Evolutionary conservation across 768 basidiomycete genomes (phyloP), one percentile per base, ranked within the genome.

Genomic region (Hygrocybe punicea): DNA sequence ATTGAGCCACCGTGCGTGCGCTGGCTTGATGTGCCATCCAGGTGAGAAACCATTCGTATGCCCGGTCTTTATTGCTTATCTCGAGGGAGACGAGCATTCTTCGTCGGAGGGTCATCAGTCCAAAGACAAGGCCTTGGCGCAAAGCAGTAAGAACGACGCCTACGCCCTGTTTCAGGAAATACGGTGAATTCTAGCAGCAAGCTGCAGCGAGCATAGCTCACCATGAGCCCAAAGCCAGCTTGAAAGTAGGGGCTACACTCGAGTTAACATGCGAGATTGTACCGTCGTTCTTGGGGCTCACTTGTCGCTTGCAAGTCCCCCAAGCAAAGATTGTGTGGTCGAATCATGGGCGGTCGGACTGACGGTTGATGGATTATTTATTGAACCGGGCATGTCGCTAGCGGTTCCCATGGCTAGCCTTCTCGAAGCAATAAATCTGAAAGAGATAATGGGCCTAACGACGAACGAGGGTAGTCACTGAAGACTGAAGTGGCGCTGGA

Each of bases 191-290:
- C 34, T 56, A 40, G 9, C 48, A 55, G 42, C 40, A 34, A 34
- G 24, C 33, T 36, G 54, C 9, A 51, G 53, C 23, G 13, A 33
- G 25, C 51, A 45, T 40, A 51, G 29, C 65, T 62, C 47, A 95
- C 96, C 94, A 98, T 95, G 36, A 99, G 82, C 35, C 96, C 97
- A 65, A 98, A 98, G 24, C 97, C 96, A 48, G 96, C 97, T 69
- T 96, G 92, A 69, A 99, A 98, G 76, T 93, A 95, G 36, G 93
- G 96, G 69, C 97, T 99, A 65, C 67, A 64, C 74, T 81, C 81
- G 67, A 74, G 66, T 60, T 56, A 65, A 62, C 55, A 59, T 52
- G 58, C 49, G 56, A n/a, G 11, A 45, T 36, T 35, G 48, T 23
- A 48, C 16, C 6, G 25, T 56, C 17, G 29, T 19, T 53, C 2